These are phyloP conservation scores for Gomphus sp. DNA, from an alignment of 1,284 basidiomycete genomes.

Conservation along the genomic window DNA sequence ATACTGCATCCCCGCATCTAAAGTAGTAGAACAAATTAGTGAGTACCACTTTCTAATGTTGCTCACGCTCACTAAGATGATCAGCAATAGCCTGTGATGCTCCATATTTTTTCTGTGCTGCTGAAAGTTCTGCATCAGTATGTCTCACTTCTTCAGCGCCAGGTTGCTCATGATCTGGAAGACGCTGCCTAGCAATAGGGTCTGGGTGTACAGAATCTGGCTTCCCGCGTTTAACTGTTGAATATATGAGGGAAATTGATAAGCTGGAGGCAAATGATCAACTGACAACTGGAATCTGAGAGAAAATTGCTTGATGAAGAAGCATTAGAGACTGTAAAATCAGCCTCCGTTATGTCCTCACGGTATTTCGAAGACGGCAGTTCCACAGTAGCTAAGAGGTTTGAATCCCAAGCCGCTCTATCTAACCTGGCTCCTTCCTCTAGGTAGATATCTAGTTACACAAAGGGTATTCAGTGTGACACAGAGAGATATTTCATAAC, in stretches of 20 bases:
- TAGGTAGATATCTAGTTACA: not conserved
- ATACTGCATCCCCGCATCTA: constrained; percentile 27
- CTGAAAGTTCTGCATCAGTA: not conserved
- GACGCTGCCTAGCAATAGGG: not conserved
- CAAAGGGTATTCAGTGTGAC: not conserved
- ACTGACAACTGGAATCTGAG: not conserved
- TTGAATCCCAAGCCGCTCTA: not conserved
- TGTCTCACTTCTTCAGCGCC: constrained; percentile 2
- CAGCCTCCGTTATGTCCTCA: not conserved
- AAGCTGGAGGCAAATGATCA: not conserved
- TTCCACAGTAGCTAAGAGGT: not conserved
- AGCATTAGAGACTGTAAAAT: not conserved
- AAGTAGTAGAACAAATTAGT: constrained; percentile 12
- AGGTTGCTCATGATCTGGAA: not conserved
- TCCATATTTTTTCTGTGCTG: constrained; percentile 4
- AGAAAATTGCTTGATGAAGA: not conserved
- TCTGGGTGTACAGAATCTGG: not conserved
- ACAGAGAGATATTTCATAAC: constrained; percentile 7
- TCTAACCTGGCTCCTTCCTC: constrained; percentile 1
- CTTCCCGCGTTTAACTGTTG: not conserved
- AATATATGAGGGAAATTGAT: no score
- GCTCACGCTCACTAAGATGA: constrained; percentile 21
- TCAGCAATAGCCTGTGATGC: constrained; percentile 17
- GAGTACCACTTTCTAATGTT: not conserved
- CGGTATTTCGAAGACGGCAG: not conserved